Evolutionary conservation across 495 filamentous ascomycete species (phyloP), one percentile per base, ranked within the genome.

Genomic region (Penicillium robsamsonii): DNA sequence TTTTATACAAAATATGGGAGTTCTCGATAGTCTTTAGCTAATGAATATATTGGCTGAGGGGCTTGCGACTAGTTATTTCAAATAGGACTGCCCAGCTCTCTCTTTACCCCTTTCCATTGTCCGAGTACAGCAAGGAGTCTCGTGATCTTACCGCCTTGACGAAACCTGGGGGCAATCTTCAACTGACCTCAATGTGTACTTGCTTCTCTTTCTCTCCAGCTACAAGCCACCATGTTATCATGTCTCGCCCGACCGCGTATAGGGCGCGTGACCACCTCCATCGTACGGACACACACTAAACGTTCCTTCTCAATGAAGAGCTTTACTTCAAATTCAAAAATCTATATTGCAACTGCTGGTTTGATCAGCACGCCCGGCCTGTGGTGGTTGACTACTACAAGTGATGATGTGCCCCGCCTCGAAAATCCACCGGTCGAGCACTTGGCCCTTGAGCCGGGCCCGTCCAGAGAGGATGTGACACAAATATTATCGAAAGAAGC

Each of bases 391-490:
- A 15, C 42, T 12, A 53, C 55, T 17, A 40, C 58, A 41, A 35
- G 37, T 18, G 61, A 67, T 10, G 56, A 67, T 56, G 61, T 55
- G 12, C 69, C 69, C 10, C 49, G 46, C 37, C 43, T 69, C 17
- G 47, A 62, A 7, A 46, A 27, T 20, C 25, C 65, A 1, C 58
- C 62, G 48, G 51, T 48, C 0, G 50, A 64, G 27, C 59, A 59
- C 18, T 56, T 35, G 44, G 24, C 2, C 18, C 10, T 46, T 15
- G 58, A 64, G 46, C 50, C 50, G 13, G 57, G 55, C 18, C 65
- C 56, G 46, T 65, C 58, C 8, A 55, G 54, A 55, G 63, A 63
- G 0, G 43, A 68, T 55, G 63, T 72, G 10, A 72, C 67, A 2
- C 47, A 15, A 7, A 61, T 68, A 5, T 53, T 74, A 33, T 70